Conservation (phyloP, 1,284 basidiomycete species). For the Quambalaria eucalypti region DNA sequence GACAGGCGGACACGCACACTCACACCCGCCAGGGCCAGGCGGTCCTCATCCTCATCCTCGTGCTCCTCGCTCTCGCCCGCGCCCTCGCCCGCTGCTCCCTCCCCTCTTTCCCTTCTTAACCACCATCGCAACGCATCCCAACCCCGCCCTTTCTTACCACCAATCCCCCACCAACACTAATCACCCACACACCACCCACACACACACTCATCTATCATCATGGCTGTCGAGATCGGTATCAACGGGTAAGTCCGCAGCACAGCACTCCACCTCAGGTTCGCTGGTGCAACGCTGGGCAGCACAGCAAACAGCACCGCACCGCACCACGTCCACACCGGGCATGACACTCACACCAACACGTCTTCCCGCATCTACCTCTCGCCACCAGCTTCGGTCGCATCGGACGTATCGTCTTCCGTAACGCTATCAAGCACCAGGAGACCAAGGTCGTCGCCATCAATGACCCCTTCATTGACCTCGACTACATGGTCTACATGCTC, state of each 20-base stretch:
- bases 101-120: not conserved
- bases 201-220: constrained; percentile 9
- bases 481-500: constrained; percentile 83
- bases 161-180: not conserved
- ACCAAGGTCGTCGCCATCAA: constrained; percentile 45
- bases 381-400: constrained; percentile 42
- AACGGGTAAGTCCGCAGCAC: constrained; percentile 29
- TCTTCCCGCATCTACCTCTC: constrained; percentile 6
- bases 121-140: not conserved
- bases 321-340: constrained; percentile 4
- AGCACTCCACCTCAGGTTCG: not conserved
- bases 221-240: constrained; percentile 37
- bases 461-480: constrained; percentile 83
- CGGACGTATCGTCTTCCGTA: constrained; percentile 75
- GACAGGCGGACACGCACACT: too few species aligned
- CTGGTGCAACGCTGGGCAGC: constrained; percentile 3
- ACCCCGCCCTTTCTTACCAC: not conserved
- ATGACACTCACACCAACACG: not conserved
- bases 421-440: constrained; percentile 49
- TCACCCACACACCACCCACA: not conserved
- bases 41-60: not conserved
- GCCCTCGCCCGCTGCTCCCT: not conserved
- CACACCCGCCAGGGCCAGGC: not conserved
- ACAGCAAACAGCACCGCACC: constrained; percentile 11
- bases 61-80: not conserved